These are phyloP conservation scores for Neohortaea acidophila DNA, from an alignment of 495 filamentous ascomycete species.

Conservation along the genomic window DNA sequence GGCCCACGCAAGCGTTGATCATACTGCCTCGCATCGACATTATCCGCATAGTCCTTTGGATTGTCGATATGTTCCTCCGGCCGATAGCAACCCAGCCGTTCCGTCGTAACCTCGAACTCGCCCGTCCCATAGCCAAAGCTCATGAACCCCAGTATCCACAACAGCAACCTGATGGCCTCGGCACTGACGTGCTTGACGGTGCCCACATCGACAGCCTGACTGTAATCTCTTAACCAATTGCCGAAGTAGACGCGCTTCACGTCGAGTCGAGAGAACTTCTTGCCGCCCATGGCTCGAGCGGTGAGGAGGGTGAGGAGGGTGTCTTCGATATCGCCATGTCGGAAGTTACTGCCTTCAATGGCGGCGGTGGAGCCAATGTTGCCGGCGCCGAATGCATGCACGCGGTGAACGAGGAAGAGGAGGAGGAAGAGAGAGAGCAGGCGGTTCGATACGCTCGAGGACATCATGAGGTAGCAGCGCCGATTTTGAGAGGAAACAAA, in stretches of 20 bases:
- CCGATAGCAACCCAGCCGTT: slow-evolving; percentile 71
- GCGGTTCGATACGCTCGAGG: too few species aligned
- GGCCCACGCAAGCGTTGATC: slow-evolving; percentile 65
- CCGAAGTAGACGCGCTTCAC: slow-evolving; percentile 70
- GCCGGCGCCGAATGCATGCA: slow-evolving; percentile 72
- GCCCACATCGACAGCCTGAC: slow-evolving; percentile 65
- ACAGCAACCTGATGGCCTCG: slow-evolving; percentile 72
- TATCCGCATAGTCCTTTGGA: slow-evolving; percentile 67
- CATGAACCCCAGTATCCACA: slow-evolving; percentile 51
- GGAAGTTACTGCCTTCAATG: slow-evolving; percentile 78
- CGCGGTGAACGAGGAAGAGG: slow-evolving; percentile 44
- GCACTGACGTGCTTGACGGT: slow-evolving; percentile 77
- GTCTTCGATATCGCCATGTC: slow-evolving; percentile 94
- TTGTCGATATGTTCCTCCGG: slow-evolving; percentile 55
- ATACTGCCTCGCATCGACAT: slow-evolving; percentile 68
- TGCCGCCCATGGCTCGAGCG: slow-evolving; percentile 50
- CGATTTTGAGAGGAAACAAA: too few species aligned
- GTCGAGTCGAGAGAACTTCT: slow-evolving; percentile 76
- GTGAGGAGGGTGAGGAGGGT: slow-evolving; percentile 59
- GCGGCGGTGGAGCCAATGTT: slow-evolving; percentile 63
- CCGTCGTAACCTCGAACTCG: slow-evolving; percentile 82
- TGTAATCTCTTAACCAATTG: slow-evolving; percentile 50
- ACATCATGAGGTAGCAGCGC: too few species aligned
- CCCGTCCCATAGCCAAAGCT: slow-evolving; percentile 71
- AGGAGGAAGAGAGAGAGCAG: too few species aligned